These are phyloP conservation scores for Dipteronia dyeriana DNA, from an alignment of 345 rosid species.

Conservation along the genomic window DNA sequence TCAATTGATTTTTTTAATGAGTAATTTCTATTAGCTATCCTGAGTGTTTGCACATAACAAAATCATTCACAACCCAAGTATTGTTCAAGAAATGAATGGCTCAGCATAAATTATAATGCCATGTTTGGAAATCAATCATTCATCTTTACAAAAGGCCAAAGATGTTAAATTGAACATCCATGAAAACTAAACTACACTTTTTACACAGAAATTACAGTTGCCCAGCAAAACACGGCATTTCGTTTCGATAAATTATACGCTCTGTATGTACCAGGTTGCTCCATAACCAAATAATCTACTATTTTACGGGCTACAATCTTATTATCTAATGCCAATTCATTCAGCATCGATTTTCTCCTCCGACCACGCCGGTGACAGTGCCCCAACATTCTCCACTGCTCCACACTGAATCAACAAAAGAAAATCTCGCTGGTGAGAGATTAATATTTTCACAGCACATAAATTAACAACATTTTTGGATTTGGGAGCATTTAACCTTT, in stretches of 20 bases:
- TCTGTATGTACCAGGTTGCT: background rate
- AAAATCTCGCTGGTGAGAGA: slow-evolving; percentile 1
- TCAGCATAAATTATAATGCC: background rate
- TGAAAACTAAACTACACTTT: background rate
- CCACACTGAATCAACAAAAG: slow-evolving; percentile 54
- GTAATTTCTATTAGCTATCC: background rate
- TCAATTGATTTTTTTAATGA: too few species aligned
- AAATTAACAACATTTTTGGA: background rate
- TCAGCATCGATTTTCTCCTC: slow-evolving; percentile 33
- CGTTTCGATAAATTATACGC: background rate
- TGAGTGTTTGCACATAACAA: too few species aligned
- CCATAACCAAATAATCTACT: background rate
- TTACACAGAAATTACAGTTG: background rate
- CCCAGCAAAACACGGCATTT: background rate
- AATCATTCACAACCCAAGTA: background rate
- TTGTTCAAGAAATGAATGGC: background rate
- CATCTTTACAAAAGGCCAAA: slow-evolving; percentile 4
- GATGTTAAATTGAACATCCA: background rate
- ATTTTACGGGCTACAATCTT: background rate
- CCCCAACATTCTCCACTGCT: slow-evolving; percentile 72
- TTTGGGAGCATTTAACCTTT: slow-evolving; percentile 43
- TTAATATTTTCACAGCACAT: background rate
- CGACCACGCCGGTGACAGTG: slow-evolving; percentile 39
- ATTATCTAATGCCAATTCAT: background rate
- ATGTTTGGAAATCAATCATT: background rate